These are phyloP conservation scores for Penicillium parvum DNA, from an alignment of 495 filamentous ascomycete species.

Conservation along the genomic window DNA sequence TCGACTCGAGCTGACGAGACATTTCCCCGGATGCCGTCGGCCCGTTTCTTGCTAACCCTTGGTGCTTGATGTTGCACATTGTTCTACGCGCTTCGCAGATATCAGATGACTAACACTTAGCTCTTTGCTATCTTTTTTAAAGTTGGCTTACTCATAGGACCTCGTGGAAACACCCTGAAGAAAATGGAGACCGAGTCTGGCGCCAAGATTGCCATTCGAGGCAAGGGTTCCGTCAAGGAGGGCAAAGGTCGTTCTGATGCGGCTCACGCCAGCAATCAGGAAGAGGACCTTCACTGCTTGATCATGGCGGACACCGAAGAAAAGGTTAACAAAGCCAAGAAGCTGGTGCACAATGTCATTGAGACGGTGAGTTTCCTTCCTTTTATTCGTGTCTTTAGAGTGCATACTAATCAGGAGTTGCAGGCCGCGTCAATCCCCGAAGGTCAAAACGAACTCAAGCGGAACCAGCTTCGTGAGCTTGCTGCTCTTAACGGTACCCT, in stretches of 20 bases:
- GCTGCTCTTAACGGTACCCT: slow-evolving; percentile 97
- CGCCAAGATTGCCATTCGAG: slow-evolving; percentile 98
- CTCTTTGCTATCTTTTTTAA: slow-evolving; percentile 72
- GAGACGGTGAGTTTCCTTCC: slow-evolving; percentile 70
- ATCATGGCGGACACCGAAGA: slow-evolving; percentile 99
- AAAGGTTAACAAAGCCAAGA: slow-evolving; percentile 97
- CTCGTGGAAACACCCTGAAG: slow-evolving; percentile 98
- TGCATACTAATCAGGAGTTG: background rate
- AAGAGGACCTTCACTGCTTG: slow-evolving; percentile 97
- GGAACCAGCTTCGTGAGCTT: slow-evolving; percentile 95
- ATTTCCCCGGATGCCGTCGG: slow-evolving; percentile 35
- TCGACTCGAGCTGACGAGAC: slow-evolving; percentile 45
- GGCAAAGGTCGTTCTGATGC: slow-evolving; percentile 98
- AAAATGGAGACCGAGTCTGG: slow-evolving; percentile 98
- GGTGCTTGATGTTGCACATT: slow-evolving; percentile 39
- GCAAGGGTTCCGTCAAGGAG: slow-evolving; percentile 99
- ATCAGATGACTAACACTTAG: slow-evolving; percentile 79
- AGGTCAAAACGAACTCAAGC: slow-evolving; percentile 96
- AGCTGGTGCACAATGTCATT: slow-evolving; percentile 94
- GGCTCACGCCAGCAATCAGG: slow-evolving; percentile 98
- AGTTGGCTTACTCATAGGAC: slow-evolving; percentile 99
- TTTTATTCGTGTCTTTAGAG: background rate
- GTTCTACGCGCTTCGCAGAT: slow-evolving; percentile 28
- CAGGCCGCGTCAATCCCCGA: slow-evolving; percentile 97
- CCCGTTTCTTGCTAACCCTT: slow-evolving; percentile 57